A percentile compares a stretch with the other conserved stretches of the same genome.
Conservation (phyloP, 805 yeast genomes). For the Lachancea sp. region DNA sequence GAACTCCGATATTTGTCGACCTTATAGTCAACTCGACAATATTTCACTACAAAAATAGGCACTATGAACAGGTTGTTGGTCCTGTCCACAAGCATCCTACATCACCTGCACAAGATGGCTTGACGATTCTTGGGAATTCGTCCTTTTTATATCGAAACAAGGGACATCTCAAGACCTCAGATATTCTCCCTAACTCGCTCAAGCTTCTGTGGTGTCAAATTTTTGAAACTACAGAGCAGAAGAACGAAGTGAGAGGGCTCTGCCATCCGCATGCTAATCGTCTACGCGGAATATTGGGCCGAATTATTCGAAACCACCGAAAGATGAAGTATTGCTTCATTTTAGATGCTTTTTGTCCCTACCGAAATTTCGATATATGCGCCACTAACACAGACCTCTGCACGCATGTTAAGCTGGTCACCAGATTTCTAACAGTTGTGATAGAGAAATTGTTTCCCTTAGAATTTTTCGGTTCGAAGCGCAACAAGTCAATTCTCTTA, state of each 20-base stretch:
- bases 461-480: conserved; percentile 45
- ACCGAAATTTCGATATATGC: background rate
- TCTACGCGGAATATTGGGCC: background rate
- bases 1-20: conserved; percentile 35
- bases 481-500: conserved; percentile 41
- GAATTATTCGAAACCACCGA: conserved; percentile 7
- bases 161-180: background rate
- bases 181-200: background rate
- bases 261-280: background rate
- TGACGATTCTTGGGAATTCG: background rate
- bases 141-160: conserved; percentile 3
- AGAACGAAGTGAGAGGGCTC: background rate
- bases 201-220: background rate
- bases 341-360: conserved; percentile 14
- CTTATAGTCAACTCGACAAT: conserved; percentile 37
- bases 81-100: conserved; percentile 1
- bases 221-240: background rate
- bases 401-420: conserved; percentile 33
- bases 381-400: conserved; percentile 31
- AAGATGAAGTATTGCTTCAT: conserved; percentile 13
- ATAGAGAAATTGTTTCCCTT: conserved; percentile 46
- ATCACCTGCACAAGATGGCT: conserved; percentile 1
- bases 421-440: conserved; percentile 38
- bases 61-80: conserved; percentile 22
- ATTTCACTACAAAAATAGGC: conserved; percentile 14